Conservation (phyloP, 75 land plant species). For the Picea sitchensis region DNA sequence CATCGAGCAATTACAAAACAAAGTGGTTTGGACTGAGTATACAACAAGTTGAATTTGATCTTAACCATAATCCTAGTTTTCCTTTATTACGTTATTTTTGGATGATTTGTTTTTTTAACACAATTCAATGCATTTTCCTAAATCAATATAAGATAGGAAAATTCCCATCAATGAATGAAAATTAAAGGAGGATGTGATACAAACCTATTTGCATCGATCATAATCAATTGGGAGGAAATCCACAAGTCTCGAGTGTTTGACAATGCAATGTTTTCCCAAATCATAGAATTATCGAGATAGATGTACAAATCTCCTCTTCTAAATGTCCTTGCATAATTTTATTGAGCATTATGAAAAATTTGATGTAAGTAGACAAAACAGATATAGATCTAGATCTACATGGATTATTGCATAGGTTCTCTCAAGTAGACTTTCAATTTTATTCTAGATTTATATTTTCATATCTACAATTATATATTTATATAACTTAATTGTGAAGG, state of each 20-base stretch:
- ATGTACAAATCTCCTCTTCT: too few species aligned
- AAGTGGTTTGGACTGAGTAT: background rate
- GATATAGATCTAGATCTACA: too few species aligned
- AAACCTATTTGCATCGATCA: conserved; percentile 83
- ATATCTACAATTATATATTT: too few species aligned
- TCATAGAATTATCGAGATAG: conserved; percentile 88
- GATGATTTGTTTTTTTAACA: background rate
- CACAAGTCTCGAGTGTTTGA: conserved; percentile 69
- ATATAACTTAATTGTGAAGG: too few species aligned
- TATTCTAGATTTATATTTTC: too few species aligned
- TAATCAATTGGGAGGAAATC: conserved; percentile 97
- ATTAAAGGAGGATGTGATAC: too few species aligned
- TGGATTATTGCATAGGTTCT: too few species aligned
- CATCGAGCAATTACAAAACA: background rate
- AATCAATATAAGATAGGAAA: background rate
- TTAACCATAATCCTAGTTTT: background rate
- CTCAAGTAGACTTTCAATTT: too few species aligned
- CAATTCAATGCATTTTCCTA: background rate
- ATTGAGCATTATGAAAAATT: too few species aligned
- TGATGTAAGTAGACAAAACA: too few species aligned
- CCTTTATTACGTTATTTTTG: too few species aligned
- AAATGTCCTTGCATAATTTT: too few species aligned
- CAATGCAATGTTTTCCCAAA: conserved; percentile 85
- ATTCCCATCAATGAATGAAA: background rate
- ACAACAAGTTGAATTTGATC: background rate